These are phyloP conservation scores for Tetrapisispora phaffii DNA, from an alignment of 805 yeast species.

Conservation along the genomic window DNA sequence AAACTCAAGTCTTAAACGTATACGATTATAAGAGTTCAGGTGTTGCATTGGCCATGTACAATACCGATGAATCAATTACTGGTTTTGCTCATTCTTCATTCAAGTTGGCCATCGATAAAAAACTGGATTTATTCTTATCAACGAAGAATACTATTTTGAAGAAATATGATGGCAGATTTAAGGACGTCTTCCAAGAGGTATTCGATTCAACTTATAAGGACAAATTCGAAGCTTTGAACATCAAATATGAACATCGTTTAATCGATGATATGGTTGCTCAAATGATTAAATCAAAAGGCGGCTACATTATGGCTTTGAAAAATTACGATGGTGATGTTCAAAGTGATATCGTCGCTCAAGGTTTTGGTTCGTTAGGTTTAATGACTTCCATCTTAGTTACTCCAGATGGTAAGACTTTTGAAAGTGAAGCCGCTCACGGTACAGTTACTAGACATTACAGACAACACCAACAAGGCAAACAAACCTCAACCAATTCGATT, in stretches of 20 bases:
- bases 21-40: slow-evolving; percentile 52
- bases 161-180: slow-evolving; percentile 74
- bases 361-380: slow-evolving; percentile 73
- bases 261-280: slow-evolving; percentile 87
- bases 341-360: slow-evolving; percentile 79
- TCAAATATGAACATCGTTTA: slow-evolving; percentile 71
- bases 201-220: slow-evolving; percentile 49
- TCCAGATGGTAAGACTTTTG: slow-evolving; percentile 80
- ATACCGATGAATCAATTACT: slow-evolving; percentile 65
- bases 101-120: slow-evolving; percentile 57
- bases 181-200: slow-evolving; percentile 64
- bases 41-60: slow-evolving; percentile 75
- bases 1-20: slow-evolving; percentile 31
- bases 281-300: slow-evolving; percentile 78
- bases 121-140: slow-evolving; percentile 55
- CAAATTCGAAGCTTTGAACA: slow-evolving; percentile 48
- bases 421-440: slow-evolving; percentile 82
- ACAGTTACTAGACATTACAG: slow-evolving; percentile 82
- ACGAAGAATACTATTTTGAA: slow-evolving; percentile 77
- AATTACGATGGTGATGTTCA: slow-evolving; percentile 84
- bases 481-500: slow-evolving; percentile 76
- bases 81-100: slow-evolving; percentile 78
- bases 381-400: slow-evolving; percentile 79
- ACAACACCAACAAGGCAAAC: slow-evolving; percentile 72
- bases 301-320: slow-evolving; percentile 70